Percentiles rank a stretch among this genome's conserved stretches.
Evolutionary conservation across 805 yeast species (phyloP).

Genomic region (Starmerella apicola): DNA sequence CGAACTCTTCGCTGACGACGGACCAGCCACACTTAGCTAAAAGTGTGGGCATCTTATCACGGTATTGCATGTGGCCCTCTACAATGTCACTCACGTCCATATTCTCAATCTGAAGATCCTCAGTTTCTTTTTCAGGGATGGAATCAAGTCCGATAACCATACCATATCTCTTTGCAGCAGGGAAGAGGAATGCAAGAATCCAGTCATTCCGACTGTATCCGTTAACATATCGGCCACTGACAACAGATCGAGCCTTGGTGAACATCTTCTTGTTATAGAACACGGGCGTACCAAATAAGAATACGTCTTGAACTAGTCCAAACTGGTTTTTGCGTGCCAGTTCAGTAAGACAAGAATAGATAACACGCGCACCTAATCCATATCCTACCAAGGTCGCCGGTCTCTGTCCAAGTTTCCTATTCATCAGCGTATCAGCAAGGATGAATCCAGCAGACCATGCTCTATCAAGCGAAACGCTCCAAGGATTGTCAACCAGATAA

Average conservation of each 20-base stretch:
- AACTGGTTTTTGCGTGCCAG: conserved; percentile 73
- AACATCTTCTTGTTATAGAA: conserved; percentile 69
- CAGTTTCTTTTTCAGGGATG: conserved; percentile 29
- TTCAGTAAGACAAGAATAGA: conserved; percentile 78
- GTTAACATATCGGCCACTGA: conserved; percentile 78
- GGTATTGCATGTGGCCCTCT: conserved; percentile 95
- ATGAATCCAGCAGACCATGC: conserved; percentile 95
- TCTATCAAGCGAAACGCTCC: conserved; percentile 93
- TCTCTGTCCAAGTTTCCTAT: conserved; percentile 79
- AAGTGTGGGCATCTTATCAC: conserved; percentile 82
- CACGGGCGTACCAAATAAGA: conserved; percentile 76
- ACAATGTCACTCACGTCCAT: conserved; percentile 76
- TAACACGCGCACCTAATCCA: conserved; percentile 83
- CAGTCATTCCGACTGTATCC: conserved; percentile 90
- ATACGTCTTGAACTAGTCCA: conserved; percentile 83
- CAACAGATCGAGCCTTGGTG: conserved; percentile 67
- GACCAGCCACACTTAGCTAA: conserved; percentile 61
- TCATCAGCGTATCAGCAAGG: conserved; percentile 77
- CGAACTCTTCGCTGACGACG: conserved; percentile 78
- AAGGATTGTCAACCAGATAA: conserved; percentile 85
- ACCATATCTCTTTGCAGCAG: conserved; percentile 89
- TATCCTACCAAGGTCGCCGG: conserved; percentile 90
- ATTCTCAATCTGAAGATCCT: conserved; percentile 44
- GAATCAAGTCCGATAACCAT: conserved; percentile 86
- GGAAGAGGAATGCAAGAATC: conserved; percentile 86